Evolutionary conservation across 768 basidiomycete species (phyloP), one percentile per base, ranked within the genome.

Genomic region (Gloeopeniophorella convolvens): DNA sequence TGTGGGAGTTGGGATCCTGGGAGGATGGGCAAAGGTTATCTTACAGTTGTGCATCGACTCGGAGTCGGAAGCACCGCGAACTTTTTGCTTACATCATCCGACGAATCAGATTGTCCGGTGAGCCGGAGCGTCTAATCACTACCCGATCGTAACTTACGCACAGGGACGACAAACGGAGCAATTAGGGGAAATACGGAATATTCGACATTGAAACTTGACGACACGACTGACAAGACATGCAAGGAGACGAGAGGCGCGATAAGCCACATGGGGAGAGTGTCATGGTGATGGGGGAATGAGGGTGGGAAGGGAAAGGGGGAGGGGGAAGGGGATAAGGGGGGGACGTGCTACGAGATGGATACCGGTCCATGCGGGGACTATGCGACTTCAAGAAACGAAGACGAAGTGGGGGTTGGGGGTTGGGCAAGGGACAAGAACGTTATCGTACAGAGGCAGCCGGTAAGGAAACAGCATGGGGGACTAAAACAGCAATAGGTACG

Each of bases 21-120:
- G n/a, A n/a, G n/a, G n/a, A n/a, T n/a, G n/a, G n/a, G n/a, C n/a
- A n/a, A n/a, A n/a, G n/a, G n/a, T n/a, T n/a, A n/a, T n/a, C n/a
- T n/a, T n/a, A n/a, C n/a, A n/a, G n/a, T n/a, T n/a, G n/a, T n/a
- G n/a, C n/a, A n/a, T n/a, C n/a, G n/a, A n/a, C n/a, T n/a, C n/a
- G n/a, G n/a, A n/a, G n/a, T n/a, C n/a, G n/a, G n/a, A n/a, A n/a
- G n/a, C n/a, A n/a, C n/a, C 20, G 26, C 23, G 15, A 11, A 27
- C 9, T 12, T 31, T 23, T 6, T 10, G 12, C 33, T 52, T 52
- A 88, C 45, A 20, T 46, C 30, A 50, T 27, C 30, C 8, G 26
- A 16, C 3, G n/a, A n/a, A n/a, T n/a, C n/a, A n/a, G n/a, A n/a
- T n/a, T n/a, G n/a, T n/a, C n/a, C n/a, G n/a, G n/a, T n/a, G n/a